These are phyloP conservation scores for Leishmania martiniquensis DNA, from an alignment of 208 protist genomes.

Conservation along the genomic window DNA sequence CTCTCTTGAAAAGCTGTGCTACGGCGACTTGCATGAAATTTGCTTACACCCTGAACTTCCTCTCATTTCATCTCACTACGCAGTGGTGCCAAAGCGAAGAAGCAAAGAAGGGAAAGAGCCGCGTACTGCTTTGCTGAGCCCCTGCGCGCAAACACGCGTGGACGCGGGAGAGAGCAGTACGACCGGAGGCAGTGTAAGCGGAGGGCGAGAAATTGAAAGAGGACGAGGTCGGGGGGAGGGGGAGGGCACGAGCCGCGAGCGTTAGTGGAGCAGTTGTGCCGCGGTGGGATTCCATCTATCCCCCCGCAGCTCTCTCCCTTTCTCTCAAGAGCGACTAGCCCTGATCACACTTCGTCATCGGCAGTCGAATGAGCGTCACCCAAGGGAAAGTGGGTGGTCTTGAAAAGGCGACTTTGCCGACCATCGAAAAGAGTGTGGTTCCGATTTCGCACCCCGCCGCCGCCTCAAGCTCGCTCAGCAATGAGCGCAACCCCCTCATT, in stretches of 20 bases:
- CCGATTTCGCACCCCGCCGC: background rate
- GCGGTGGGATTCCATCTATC: too few relatives aligned
- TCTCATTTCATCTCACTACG: background rate
- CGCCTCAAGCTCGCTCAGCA: background rate
- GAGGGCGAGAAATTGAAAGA: too few relatives aligned
- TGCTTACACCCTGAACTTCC: background rate
- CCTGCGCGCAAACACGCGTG: background rate
- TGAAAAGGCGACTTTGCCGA: background rate
- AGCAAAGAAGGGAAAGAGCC: background rate
- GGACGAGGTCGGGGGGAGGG: too few relatives aligned
- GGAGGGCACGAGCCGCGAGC: too few relatives aligned
- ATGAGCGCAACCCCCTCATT: slow-evolving; percentile 41
- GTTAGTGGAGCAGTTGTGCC: too few relatives aligned
- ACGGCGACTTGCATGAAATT: background rate
- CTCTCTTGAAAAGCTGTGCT: too few relatives aligned
- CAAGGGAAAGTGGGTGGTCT: slow-evolving; percentile 1
- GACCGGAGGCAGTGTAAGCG: too few relatives aligned
- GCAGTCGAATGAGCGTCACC: slow-evolving; percentile 9
- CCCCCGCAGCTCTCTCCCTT: too few relatives aligned
- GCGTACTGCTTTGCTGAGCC: background rate
- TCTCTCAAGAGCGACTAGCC: background rate
- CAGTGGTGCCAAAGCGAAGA: too few relatives aligned
- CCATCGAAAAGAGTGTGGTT: background rate
- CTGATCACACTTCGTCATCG: background rate
- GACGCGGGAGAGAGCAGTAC: background rate